Evolutionary conservation across 805 yeast species (phyloP).

Genomic region (Myxozyma kluyveri): DNA sequence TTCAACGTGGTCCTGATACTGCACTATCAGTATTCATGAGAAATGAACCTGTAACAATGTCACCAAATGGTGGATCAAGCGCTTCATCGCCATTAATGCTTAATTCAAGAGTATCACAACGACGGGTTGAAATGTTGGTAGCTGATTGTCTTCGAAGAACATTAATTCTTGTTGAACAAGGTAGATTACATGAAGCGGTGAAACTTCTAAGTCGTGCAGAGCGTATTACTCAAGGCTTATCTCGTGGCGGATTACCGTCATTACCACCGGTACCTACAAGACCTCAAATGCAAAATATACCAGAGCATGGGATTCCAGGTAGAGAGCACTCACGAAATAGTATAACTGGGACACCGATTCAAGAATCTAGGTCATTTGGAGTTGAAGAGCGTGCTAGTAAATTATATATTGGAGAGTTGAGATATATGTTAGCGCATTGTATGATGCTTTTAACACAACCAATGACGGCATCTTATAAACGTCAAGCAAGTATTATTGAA

Average conservation of each 20-base stretch:
- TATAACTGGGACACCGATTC: too few relatives aligned
- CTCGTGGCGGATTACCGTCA: slow-evolving; percentile 15
- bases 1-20: neutral
- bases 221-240: slow-evolving; percentile 9
- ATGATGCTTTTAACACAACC: too few relatives aligned
- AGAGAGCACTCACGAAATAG: too few relatives aligned
- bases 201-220: slow-evolving; percentile 6
- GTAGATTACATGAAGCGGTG: slow-evolving; percentile 11
- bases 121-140: slow-evolving; percentile 18
- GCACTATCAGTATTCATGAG: slow-evolving; percentile 1
- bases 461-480: too few relatives aligned
- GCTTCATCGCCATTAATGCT: neutral
- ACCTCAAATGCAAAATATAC: too few relatives aligned
- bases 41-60: neutral
- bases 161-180: slow-evolving; percentile 5
- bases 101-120: slow-evolving; percentile 15
- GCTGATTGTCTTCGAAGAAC: slow-evolving; percentile 13
- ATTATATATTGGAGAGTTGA: too few relatives aligned
- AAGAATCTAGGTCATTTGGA: too few relatives aligned
- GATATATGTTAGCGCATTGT: too few relatives aligned
- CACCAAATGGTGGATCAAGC: neutral
- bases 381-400: too few relatives aligned
- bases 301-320: too few relatives aligned
- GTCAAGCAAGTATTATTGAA: too few relatives aligned
- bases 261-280: slow-evolving; percentile 1